Evolutionary conservation across 2,329 filamentous ascomycete species (phyloP).

Genomic region (Leptographium radiaticola): DNA sequence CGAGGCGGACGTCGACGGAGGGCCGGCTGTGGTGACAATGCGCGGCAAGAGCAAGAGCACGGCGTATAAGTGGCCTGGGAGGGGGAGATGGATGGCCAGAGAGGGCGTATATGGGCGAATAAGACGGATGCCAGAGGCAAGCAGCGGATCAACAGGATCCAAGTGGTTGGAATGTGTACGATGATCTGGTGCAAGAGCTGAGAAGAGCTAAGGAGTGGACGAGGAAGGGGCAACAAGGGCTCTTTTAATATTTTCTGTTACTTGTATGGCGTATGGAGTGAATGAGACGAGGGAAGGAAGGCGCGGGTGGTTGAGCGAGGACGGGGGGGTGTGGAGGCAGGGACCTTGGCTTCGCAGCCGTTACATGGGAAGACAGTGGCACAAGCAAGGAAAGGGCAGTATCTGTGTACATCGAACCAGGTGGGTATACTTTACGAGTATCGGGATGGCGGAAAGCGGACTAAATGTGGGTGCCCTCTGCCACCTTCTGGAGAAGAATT

Average conservation of each 20-base stretch:
- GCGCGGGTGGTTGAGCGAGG: background rate
- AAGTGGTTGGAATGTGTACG: background rate
- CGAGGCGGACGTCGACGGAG: background rate
- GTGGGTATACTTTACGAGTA: background rate
- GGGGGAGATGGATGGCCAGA: background rate
- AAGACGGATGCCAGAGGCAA: background rate
- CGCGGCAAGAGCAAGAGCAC: background rate
- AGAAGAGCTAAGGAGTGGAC: background rate
- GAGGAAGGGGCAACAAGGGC: slow-evolving; percentile 1
- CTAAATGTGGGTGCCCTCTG: background rate
- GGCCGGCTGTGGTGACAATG: background rate
- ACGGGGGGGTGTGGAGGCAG: background rate
- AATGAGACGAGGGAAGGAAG: background rate
- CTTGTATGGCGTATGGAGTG: background rate
- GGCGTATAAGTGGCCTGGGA: background rate
- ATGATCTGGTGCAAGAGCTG: slow-evolving; percentile 1
- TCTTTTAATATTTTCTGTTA: slow-evolving; percentile 1
- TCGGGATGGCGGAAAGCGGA: slow-evolving; percentile 1
- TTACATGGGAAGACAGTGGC: background rate
- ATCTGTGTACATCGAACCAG: background rate
- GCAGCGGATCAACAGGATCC: background rate
- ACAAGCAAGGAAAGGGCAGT: background rate
- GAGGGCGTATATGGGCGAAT: background rate
- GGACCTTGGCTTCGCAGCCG: background rate
- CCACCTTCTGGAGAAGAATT: background rate